phyloP scores from a whole-genome alignment of 805 yeast species.

The Cyberlindnera amylophila region DNA sequence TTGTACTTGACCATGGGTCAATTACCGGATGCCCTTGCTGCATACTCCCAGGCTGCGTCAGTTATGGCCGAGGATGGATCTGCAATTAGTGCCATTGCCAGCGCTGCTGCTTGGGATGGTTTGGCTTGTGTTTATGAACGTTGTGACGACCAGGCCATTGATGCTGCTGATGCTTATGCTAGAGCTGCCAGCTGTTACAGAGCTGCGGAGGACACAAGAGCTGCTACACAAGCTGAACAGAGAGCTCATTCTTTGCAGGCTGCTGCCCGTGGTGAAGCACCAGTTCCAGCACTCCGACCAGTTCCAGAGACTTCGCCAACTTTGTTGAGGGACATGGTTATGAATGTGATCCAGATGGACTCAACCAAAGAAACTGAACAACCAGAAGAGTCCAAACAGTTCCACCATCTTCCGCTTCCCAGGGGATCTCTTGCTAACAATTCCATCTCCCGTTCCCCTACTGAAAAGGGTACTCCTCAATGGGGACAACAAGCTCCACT shows the following conservation, averaged over 20 bases:
- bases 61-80: conserved; percentile 45
- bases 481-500: conserved; percentile 7
- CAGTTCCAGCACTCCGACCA: conserved; percentile 41
- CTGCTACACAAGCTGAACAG: conserved; percentile 40
- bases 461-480: conserved; percentile 12
- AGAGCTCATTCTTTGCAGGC: conserved; percentile 40
- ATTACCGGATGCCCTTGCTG: conserved; percentile 61
- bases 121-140: conserved; percentile 58
- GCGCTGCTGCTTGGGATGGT: conserved; percentile 66
- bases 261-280: conserved; percentile 40
- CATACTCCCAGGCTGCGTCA: conserved; percentile 62
- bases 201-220: conserved; percentile 41
- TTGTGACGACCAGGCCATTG: conserved; percentile 55
- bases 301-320: conserved; percentile 45
- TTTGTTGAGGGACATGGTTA: conserved; percentile 31
- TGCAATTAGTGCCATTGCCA: conserved; percentile 33
- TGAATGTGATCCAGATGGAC: conserved; percentile 10
- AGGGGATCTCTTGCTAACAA: conserved; percentile 18
- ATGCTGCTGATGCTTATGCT: conserved; percentile 56
- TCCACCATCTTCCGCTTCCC: conserved; percentile 28
- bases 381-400: conserved; percentile 21
- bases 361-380: conserved; percentile 1
- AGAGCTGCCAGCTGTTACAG: conserved; percentile 49
- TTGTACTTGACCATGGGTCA: conserved; percentile 57
- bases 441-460: conserved; percentile 16